Percentiles rank a stretch among this genome's conserved stretches.
Evolutionary conservation across 177 flowering plant genomes (phyloP).

Genomic region (Vitis hybrid): DNA sequence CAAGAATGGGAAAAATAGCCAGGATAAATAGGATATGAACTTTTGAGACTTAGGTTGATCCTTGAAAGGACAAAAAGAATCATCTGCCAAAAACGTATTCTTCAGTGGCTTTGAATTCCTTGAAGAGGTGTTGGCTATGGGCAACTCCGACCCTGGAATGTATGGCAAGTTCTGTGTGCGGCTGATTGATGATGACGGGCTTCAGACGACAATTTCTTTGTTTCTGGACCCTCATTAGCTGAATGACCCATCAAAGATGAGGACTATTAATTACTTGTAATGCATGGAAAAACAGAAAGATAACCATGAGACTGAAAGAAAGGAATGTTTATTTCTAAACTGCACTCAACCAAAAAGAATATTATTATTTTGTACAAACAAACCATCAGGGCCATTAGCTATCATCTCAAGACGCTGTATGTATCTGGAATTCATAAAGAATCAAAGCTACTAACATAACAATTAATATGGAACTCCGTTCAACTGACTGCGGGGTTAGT

Average conservation of each 20-base stretch:
- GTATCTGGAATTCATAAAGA: neutral
- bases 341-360: neutral
- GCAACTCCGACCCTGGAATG: slow-evolving; percentile 63
- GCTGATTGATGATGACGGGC: slow-evolving; percentile 30
- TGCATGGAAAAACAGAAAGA: slow-evolving; percentile 6
- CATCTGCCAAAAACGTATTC: slow-evolving; percentile 76
- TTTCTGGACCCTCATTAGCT: slow-evolving; percentile 27
- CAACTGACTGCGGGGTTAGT: neutral
- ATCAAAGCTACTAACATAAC: neutral
- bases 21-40: slow-evolving; percentile 51
- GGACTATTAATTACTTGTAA: slow-evolving; percentile 12
- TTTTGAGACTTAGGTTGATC: slow-evolving; percentile 58
- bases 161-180: slow-evolving; percentile 24
- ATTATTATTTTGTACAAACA: neutral
- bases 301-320: slow-evolving; percentile 8
- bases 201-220: slow-evolving; percentile 39
- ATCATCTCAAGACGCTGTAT: too few relatives aligned
- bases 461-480: neutral
- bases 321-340: neutral
- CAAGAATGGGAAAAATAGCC: slow-evolving; percentile 68
- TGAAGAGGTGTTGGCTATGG: slow-evolving; percentile 49
- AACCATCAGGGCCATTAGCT: neutral
- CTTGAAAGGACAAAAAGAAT: slow-evolving; percentile 71
- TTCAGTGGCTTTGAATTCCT: slow-evolving; percentile 55
- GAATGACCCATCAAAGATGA: slow-evolving; percentile 32